These are phyloP conservation scores for Trypanosoma brucei DNA, from an alignment of 208 protist species.

Conservation along the genomic window DNA sequence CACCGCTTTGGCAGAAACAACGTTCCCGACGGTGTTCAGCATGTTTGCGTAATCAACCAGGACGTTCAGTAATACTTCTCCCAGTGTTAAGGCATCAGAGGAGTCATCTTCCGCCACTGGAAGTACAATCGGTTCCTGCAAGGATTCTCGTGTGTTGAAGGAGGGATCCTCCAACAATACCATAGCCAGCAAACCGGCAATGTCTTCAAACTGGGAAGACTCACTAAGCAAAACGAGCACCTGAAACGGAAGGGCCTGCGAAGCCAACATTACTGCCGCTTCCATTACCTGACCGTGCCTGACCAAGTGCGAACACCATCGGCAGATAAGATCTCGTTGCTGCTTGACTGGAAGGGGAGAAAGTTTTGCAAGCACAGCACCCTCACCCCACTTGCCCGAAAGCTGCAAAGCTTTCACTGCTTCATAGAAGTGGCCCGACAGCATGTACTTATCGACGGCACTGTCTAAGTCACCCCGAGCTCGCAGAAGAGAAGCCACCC, in stretches of 20 bases:
- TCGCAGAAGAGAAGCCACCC: constrained; percentile 62
- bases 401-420: constrained; percentile 62
- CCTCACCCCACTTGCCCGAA: constrained; percentile 59
- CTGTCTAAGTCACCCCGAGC: constrained; percentile 57
- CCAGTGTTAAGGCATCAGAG: constrained; percentile 14
- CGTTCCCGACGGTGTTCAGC: constrained; percentile 59
- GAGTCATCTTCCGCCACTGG: constrained; percentile 14
- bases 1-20: constrained; percentile 29
- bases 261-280: constrained; percentile 46
- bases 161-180: constrained; percentile 33
- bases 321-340: constrained; percentile 26
- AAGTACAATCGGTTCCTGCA: constrained; percentile 11
- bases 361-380: constrained; percentile 43
- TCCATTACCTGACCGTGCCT: constrained; percentile 45
- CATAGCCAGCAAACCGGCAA: constrained; percentile 63
- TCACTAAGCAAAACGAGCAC: constrained; percentile 46
- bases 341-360: constrained; percentile 2
- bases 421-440: constrained; percentile 58
- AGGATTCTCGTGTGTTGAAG: constrained; percentile 6
- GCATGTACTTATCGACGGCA: constrained; percentile 70
- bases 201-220: constrained; percentile 52
- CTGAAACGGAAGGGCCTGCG: constrained; percentile 15
- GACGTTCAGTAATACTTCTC: constrained; percentile 33
- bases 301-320: constrained; percentile 57
- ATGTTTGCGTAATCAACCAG: constrained; percentile 54